Evolutionary conservation across 495 filamentous ascomycete species (phyloP).

Genomic region (Hyaloscypha finlandica): DNA sequence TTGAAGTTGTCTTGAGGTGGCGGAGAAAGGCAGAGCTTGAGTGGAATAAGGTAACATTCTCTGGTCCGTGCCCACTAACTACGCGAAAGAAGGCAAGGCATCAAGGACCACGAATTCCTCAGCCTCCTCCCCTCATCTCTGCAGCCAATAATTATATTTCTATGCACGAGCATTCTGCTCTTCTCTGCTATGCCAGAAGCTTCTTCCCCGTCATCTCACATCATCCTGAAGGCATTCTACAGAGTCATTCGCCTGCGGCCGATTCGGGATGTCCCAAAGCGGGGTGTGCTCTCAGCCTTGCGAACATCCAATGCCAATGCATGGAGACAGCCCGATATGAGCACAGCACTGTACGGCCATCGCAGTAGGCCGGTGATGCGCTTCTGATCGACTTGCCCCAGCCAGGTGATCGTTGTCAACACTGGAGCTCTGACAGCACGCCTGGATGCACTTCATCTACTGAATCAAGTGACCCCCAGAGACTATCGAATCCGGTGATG

Average conservation of each 20-base stretch:
- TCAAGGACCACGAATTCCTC: conserved; percentile 11
- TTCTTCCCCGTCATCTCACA: background rate
- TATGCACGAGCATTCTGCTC: background rate
- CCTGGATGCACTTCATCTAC: background rate
- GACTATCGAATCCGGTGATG: background rate
- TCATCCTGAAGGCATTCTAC: background rate
- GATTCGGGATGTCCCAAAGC: background rate
- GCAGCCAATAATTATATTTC: background rate
- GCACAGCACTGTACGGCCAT: background rate
- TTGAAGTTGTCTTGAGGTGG: background rate
- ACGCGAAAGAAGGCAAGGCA: conserved; percentile 2
- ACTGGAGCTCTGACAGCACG: too few relatives aligned
- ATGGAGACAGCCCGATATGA: background rate
- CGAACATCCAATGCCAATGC: background rate
- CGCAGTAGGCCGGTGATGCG: background rate
- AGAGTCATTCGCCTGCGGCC: background rate
- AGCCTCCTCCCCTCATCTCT: conserved; percentile 8
- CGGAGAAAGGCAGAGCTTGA: conserved; percentile 2
- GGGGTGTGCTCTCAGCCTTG: conserved; percentile 3
- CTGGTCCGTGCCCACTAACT: background rate
- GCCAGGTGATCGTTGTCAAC: too few relatives aligned
- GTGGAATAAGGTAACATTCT: background rate
- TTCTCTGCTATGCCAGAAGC: background rate
- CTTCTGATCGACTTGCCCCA: too few relatives aligned
- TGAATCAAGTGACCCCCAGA: background rate